These are phyloP conservation scores for Cyclostephanos invisitatus DNA, from an alignment of 108 stramenopile species.

Conservation along the genomic window DNA sequence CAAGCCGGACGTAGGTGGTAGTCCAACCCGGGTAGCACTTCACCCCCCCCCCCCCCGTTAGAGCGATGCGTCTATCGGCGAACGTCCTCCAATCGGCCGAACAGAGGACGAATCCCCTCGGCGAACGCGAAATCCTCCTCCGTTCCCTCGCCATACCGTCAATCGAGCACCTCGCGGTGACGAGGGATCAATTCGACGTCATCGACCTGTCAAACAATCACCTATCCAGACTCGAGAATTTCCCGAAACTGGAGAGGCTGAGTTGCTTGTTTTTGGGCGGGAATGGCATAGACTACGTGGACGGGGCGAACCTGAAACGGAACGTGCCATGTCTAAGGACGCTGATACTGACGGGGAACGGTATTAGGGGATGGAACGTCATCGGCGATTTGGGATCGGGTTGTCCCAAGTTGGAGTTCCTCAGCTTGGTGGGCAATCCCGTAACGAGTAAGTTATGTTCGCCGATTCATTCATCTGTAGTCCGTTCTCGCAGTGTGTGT, in stretches of 20 bases:
- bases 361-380: slow-evolving; percentile 66
- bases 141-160: slow-evolving; percentile 76
- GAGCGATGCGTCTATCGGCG: slow-evolving; percentile 80
- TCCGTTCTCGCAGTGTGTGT: too few species aligned
- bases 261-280: slow-evolving; percentile 54
- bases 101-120: slow-evolving; percentile 80
- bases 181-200: slow-evolving; percentile 76
- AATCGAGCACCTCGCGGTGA: slow-evolving; percentile 80
- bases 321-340: slow-evolving; percentile 61
- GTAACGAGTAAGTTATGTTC: slow-evolving; percentile 75
- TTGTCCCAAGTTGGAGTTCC: slow-evolving; percentile 67
- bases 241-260: slow-evolving; percentile 64
- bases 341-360: slow-evolving; percentile 65
- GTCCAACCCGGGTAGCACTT: too few species aligned
- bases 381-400: slow-evolving; percentile 69
- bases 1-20: too few species aligned
- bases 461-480: slow-evolving; percentile 17
- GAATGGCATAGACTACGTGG: slow-evolving; percentile 68
- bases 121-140: slow-evolving; percentile 82
- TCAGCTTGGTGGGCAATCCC: slow-evolving; percentile 76
- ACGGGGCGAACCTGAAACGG: slow-evolving; percentile 58
- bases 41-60: too few species aligned
- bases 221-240: slow-evolving; percentile 69
- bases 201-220: slow-evolving; percentile 85
- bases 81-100: slow-evolving; percentile 75